Evolutionary conservation across 2,329 filamentous ascomycete species (phyloP), one percentile per base, ranked within the genome.

Genomic region (Penicillium sp.): DNA sequence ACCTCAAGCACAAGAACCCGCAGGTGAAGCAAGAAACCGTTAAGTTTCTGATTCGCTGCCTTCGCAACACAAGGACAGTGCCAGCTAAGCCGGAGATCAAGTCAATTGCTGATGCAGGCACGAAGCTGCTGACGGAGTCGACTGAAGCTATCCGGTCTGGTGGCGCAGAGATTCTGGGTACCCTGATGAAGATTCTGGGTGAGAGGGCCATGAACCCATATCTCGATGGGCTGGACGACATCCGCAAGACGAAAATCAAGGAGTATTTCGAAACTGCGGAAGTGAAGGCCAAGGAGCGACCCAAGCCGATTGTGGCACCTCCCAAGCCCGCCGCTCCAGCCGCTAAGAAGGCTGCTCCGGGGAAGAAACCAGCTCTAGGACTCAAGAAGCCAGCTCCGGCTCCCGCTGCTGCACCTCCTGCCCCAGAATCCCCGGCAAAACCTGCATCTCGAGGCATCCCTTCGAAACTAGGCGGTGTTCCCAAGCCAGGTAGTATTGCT

Each of bases 181-280:
- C 90, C 0, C 68, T 98, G 34, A 97, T 96, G 93, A 98, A 97
- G 71, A 97, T 98, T 39, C 87, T 97, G 71, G 91, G 93, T 28
- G 94, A 98, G 66, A 81, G 93, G 41, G 87, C 87, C 36, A 98
- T 98, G 93, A 88, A 86, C 29, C 85, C 87, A 7, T 86, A 94
- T 62, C 71, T 98, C 11, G 91, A 96, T 49, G 88, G 88, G 3
- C 74, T 98, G 2, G 93, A 98, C 60, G 93, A 98, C 16, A 97
- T 97, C 52, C 81, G 90, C 46, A 97, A 95, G 71, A 86, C 77
- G 47, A 98, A 96, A 67, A 86, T 97, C 63, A 96, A 94, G 70
- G 93, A 98, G 64, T 97, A 81, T 63, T 86, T 83, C 45, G 86
- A 91, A 39, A 76, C 78, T 4, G 87, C 87, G 18, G 83, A 91